Percentiles rank a stretch among this genome's conserved stretches.
Conservation (phyloP, 805 yeast species). For the Starmerella scarabaei region DNA sequence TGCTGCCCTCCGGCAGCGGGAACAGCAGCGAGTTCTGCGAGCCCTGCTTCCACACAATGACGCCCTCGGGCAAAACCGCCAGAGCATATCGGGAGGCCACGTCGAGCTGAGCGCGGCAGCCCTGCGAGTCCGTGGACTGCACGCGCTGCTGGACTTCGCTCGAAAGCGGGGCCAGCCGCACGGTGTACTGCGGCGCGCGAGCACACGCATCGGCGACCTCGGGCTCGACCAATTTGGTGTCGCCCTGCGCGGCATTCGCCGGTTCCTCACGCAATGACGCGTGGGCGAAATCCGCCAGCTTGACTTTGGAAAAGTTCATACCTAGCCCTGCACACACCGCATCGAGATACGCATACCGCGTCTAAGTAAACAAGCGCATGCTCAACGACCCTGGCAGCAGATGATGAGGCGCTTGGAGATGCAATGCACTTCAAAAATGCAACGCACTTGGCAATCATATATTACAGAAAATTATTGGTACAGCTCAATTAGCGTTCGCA, state of each 20-base stretch:
- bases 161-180: conserved; percentile 4
- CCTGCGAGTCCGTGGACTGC: neutral
- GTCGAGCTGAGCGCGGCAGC: conserved; percentile 1
- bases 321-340: too few relatives aligned
- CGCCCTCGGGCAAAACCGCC: conserved; percentile 6
- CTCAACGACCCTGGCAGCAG: too few relatives aligned
- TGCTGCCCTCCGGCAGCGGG: conserved; percentile 3
- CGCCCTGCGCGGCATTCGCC: neutral
- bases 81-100: conserved; percentile 8
- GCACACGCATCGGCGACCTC: conserved; percentile 4
- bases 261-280: conserved; percentile 9
- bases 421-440: too few relatives aligned
- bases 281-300: conserved; percentile 15
- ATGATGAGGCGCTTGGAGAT: too few relatives aligned
- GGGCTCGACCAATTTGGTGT: neutral
- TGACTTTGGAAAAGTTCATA: conserved; percentile 18
- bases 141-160: neutral
- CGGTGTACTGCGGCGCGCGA: conserved; percentile 13
- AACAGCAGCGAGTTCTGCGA: conserved; percentile 6
- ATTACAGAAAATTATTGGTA: neutral
- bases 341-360: too few relatives aligned
- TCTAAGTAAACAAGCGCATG: too few relatives aligned
- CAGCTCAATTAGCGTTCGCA: conserved; percentile 2
- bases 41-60: conserved; percentile 10
- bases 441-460: too few relatives aligned